Evolutionary conservation across 441 rosid genomes (phyloP), one percentile per base, ranked within the genome.

Genomic region (Metrosideros polymorpha): DNA sequence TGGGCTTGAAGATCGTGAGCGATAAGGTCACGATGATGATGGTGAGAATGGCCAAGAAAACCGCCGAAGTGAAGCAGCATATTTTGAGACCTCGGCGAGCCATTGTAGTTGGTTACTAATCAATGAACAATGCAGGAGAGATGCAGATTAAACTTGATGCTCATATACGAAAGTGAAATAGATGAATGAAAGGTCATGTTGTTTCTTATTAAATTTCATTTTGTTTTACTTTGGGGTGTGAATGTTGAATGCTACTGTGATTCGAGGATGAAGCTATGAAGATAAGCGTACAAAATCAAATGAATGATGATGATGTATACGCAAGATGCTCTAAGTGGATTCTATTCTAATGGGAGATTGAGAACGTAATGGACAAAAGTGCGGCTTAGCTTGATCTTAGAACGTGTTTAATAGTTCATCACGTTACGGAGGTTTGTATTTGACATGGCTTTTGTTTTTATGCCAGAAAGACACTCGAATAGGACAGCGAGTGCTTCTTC

Each of bases 1-100:
- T 90, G 14, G 91, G 91, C 75, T 91, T 91, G 85, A 92, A 92
- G 57, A 92, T 55, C 12, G 93, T 89, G 47, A 92, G 57, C 6
- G 88, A 87, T 66, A 91, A 85, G 29, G 90, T 84, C 50, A 86
- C 82, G 75, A 88, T 50, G 42, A 89, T 25, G n/a, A 85, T 50
- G n/a, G 49, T 45, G 17, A 85, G 30, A 19, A 86, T 59, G 50
- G 88, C 75, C 22, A 91, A 4, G 71, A 88, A 59, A 84, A 86
- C 57, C 35, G 84, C 49, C 18, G 88, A 63, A 29, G 84, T 87
- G 5, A 83, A 52, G 86, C 89, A 84, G 19, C 90, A 88, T 27
- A 89, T 53, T 76, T 89, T 88, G 54, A 89, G 87, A 25, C 89
- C 56, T 29, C 56, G 85, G 47, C 39, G 87, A 66, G 47, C 25